Percentiles rank a stretch among this genome's conserved stretches.
phyloP scores from a whole-genome alignment of 2,329 filamentous ascomycete genomes.

The Colletotrichum melonis region DNA sequence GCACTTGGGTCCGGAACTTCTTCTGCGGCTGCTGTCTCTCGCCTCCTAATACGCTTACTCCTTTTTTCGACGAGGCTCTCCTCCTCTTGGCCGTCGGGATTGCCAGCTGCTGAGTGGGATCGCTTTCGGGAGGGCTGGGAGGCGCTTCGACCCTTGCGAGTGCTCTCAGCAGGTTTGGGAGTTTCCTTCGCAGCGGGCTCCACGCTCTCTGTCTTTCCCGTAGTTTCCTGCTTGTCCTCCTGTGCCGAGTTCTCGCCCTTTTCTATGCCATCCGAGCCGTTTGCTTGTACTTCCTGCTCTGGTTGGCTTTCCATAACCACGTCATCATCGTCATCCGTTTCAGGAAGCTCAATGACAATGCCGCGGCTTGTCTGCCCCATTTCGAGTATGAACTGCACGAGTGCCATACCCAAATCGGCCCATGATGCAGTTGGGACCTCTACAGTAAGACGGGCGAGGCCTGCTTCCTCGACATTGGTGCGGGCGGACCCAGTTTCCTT shows the following conservation, averaged over 20 bases:
- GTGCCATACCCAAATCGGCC: conserved; percentile 54
- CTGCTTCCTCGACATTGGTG: conserved; percentile 25
- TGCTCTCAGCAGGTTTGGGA: conserved; percentile 43
- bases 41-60: conserved; percentile 73
- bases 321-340: conserved; percentile 47
- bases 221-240: conserved; percentile 20
- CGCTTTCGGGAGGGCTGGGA: conserved; percentile 65
- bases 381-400: conserved; percentile 49
- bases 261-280: conserved; percentile 40
- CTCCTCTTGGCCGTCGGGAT: conserved; percentile 67
- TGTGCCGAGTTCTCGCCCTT: conserved; percentile 53
- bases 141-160: conserved; percentile 49
- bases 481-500: conserved; percentile 44
- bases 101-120: conserved; percentile 71
- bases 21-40: conserved; percentile 65
- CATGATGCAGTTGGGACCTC: conserved; percentile 50
- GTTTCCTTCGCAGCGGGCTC: conserved; percentile 6
- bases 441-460: conserved; percentile 41
- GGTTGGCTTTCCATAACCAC: conserved; percentile 41
- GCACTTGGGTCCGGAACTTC: conserved; percentile 64
- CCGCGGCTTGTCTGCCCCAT: conserved; percentile 48
- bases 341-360: conserved; percentile 50
- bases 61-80: conserved; percentile 69
- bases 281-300: conserved; percentile 19
- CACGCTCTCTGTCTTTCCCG: conserved; percentile 20